Evolutionary conservation across 2,329 filamentous ascomycete genomes (phyloP), one percentile per base, ranked within the genome.

Genomic region (Aspergillus pseudoterreus): DNA sequence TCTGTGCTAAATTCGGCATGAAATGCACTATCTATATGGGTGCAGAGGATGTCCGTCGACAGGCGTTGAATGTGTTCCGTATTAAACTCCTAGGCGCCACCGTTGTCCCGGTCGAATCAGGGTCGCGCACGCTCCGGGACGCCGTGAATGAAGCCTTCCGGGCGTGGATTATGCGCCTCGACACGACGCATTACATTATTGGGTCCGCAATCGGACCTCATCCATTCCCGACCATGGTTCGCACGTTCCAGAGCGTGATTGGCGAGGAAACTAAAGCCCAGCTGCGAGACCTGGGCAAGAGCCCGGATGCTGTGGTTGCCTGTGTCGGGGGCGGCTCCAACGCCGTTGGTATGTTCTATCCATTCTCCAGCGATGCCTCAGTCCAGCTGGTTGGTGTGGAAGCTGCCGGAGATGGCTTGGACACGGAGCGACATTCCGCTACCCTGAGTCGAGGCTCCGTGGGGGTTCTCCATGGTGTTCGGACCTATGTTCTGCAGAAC

Each of bases 1-100:
- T 95, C 15, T 96, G 92, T 66, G 92, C 92, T 65, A 95, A 95
- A 74, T 96, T 96, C 66, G 89, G 88, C 66, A 91, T 96, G 90
- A 87, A 92, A 69, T 96, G 92, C 69, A 95, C 90, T 24, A 87
- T 96, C 49, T 96, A 90, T 74, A 97, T 97, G 92, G 92, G 92
- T 59, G 90, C 90, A 42, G 92, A 96, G 75, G 92, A 97, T 65
- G 91, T 96, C 42, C 85, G 91, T 47, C 84, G 92, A 59, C 92
- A 97, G 71, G 91, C 92, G 1, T 79, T 96, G 52, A 96, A 96
- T 71, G 92, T 97, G 32, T 96, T 96, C 81, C 86, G 92, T 43
- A 97, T 97, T 80, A 91, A 91, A 68, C 80, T 96, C 2, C 84
- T 96, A 6, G 92, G 92, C 48, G 92, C 92, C 44, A 86, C 87